Conservation (phyloP, 169 alveolate genomes). For the Miamiensis avidus region DNA sequence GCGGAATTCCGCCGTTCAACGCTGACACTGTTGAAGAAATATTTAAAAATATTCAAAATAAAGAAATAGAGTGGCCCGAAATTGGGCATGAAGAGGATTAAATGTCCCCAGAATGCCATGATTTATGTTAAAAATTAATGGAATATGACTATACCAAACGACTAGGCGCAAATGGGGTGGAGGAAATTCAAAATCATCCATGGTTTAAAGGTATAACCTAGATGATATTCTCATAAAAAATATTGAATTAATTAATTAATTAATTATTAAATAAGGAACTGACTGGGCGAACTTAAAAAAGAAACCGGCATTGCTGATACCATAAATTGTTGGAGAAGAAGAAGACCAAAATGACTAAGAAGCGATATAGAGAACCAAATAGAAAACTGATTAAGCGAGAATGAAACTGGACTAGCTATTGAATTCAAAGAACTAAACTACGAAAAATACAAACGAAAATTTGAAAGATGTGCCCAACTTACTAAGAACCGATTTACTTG, state of each 20-base stretch:
- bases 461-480: background rate
- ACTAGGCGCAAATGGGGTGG: constrained; percentile 63
- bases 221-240: background rate
- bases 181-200: constrained; percentile 73
- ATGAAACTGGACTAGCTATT: background rate
- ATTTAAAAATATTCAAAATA: constrained; percentile 52
- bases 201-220: constrained; percentile 65
- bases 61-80: constrained; percentile 28
- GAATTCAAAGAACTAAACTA: too few species aligned
- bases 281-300: constrained; percentile 55
- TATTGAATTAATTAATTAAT: too few species aligned
- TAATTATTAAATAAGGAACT: constrained; percentile 27
- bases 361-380: background rate
- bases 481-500: background rate
- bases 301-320: constrained; percentile 22
- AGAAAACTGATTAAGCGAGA: background rate
- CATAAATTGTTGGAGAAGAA: background rate
- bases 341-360: background rate
- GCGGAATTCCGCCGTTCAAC: constrained; percentile 76
- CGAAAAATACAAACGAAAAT: background rate
- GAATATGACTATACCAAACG: constrained; percentile 58
- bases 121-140: constrained; percentile 63
- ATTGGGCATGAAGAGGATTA: constrained; percentile 48
- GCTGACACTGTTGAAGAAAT: constrained; percentile 59
- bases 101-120: constrained; percentile 67